A percentile compares a stretch with the other conserved stretches of the same genome.
phyloP scores from a whole-genome alignment of 2,329 filamentous ascomycete species.

The Colletotrichum plurivorum region DNA sequence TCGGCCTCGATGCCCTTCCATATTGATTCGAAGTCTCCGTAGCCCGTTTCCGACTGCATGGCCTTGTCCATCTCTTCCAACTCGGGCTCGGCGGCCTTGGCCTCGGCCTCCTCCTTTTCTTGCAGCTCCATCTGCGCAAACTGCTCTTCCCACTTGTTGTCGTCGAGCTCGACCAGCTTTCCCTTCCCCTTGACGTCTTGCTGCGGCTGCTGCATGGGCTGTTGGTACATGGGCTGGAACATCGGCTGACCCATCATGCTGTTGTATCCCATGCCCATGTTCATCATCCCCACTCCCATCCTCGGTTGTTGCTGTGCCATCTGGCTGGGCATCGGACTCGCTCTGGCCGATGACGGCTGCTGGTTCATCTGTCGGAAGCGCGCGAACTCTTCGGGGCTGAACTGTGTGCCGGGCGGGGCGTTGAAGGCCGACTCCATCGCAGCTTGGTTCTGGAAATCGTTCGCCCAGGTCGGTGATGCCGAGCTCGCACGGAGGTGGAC shows the following conservation, averaged over 20 bases:
- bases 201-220: slow-evolving; percentile 60
- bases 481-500: slow-evolving; percentile 68
- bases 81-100: slow-evolving; percentile 80
- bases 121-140: slow-evolving; percentile 89
- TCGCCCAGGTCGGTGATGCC: slow-evolving; percentile 68
- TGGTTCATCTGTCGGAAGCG: slow-evolving; percentile 84
- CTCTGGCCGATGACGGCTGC: slow-evolving; percentile 64
- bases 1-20: slow-evolving; percentile 88
- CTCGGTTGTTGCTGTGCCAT: slow-evolving; percentile 59
- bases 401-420: slow-evolving; percentile 70
- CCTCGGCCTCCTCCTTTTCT: slow-evolving; percentile 67
- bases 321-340: slow-evolving; percentile 72
- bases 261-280: slow-evolving; percentile 70
- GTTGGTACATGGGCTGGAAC: slow-evolving; percentile 65
- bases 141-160: slow-evolving; percentile 95
- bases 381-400: slow-evolving; percentile 88
- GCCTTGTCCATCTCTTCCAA: slow-evolving; percentile 86
- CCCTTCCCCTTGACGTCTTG: slow-evolving; percentile 82
- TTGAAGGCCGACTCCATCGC: slow-evolving; percentile 81
- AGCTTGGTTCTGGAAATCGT: slow-evolving; percentile 70
- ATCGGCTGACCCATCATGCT: slow-evolving; percentile 71
- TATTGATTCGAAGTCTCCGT: slow-evolving; percentile 91
- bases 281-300: slow-evolving; percentile 64
- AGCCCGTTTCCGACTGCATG: slow-evolving; percentile 79
- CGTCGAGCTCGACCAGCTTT: slow-evolving; percentile 94